Conservation (phyloP, 169 alveolate genomes). For the Eimeria falciformis region DNA sequence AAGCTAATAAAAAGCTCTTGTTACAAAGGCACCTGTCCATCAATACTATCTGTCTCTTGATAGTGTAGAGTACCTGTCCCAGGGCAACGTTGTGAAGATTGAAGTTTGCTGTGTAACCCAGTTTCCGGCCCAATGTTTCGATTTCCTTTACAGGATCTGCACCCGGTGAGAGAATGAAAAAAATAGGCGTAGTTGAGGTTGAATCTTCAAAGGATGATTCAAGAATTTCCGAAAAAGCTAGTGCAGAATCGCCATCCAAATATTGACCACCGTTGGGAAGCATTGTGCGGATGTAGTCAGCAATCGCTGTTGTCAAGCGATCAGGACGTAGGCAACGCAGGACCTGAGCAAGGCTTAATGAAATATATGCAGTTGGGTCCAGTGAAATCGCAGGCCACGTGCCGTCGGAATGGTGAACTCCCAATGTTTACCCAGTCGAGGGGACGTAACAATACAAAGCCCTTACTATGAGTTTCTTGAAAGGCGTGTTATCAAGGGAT, state of each 20-base stretch:
- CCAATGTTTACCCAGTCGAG: not conserved
- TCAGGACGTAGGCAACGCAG: slow-evolving; percentile 97
- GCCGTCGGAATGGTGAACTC: no score
- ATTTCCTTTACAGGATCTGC: slow-evolving; percentile 94
- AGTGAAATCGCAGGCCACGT: no score
- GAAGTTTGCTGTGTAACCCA: slow-evolving; percentile 87
- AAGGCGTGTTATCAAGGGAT: slow-evolving; percentile 93
- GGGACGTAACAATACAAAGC: not conserved
- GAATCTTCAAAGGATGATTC: slow-evolving; percentile 91
- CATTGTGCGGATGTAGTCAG: slow-evolving; percentile 92
- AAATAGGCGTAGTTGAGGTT: slow-evolving; percentile 92
- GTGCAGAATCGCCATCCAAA: slow-evolving; percentile 94
- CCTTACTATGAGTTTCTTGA: slow-evolving; percentile 92
- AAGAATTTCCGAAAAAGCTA: slow-evolving; percentile 91
- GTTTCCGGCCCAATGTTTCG: slow-evolving; percentile 89
- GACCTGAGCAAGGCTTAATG: slow-evolving; percentile 75
- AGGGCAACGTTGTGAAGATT: slow-evolving; percentile 94
- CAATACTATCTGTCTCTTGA: slow-evolving; percentile 89
- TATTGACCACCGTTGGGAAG: slow-evolving; percentile 94
- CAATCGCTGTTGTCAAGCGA: slow-evolving; percentile 94
- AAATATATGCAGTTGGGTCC: not conserved
- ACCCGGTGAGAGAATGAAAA: slow-evolving; percentile 95
- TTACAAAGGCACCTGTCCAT: not conserved
- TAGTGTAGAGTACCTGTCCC: slow-evolving; percentile 88
- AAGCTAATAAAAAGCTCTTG: not conserved